Evolutionary conservation across 2,329 filamentous ascomycete genomes (phyloP).

Genomic region (Incumbomyces lentus): DNA sequence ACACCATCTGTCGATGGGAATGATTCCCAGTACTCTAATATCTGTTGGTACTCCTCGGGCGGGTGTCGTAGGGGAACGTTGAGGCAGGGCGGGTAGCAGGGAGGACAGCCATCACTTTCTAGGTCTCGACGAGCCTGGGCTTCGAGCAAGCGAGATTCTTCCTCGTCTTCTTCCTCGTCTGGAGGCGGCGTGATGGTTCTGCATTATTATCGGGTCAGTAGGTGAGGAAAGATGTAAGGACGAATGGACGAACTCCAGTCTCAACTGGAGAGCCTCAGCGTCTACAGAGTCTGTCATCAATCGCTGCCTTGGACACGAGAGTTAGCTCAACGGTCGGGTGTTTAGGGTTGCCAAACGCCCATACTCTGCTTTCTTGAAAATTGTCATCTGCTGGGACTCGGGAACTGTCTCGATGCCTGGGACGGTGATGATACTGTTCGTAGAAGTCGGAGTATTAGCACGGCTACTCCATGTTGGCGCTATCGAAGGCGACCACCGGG

Average conservation of each 20-base stretch:
- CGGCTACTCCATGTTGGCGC: no score
- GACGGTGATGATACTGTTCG: no score
- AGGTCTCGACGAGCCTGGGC: background rate
- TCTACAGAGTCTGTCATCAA: conserved; percentile 6
- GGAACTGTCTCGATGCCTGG: no score
- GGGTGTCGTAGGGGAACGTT: conserved; percentile 20
- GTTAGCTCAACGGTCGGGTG: no score
- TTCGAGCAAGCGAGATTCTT: background rate
- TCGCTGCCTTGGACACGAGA: no score
- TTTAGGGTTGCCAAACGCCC: no score
- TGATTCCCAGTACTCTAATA: no score
- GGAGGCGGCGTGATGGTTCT: background rate
- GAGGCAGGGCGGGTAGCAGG: background rate
- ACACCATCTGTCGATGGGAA: no score
- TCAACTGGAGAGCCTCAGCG: background rate
- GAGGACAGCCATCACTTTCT: background rate
- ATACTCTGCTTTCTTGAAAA: no score
- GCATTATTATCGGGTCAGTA: background rate
- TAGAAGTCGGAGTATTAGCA: no score
- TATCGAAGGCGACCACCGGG: no score
- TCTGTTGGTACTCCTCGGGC: conserved; percentile 15
- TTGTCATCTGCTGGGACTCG: no score
- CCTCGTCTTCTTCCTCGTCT: background rate
- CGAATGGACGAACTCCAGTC: background rate
- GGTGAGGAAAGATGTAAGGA: background rate